Percentiles rank a stretch among this genome's conserved stretches.
phyloP scores from a whole-genome alignment of 306 rosid species.

The Lithocarpus polystachyus region DNA sequence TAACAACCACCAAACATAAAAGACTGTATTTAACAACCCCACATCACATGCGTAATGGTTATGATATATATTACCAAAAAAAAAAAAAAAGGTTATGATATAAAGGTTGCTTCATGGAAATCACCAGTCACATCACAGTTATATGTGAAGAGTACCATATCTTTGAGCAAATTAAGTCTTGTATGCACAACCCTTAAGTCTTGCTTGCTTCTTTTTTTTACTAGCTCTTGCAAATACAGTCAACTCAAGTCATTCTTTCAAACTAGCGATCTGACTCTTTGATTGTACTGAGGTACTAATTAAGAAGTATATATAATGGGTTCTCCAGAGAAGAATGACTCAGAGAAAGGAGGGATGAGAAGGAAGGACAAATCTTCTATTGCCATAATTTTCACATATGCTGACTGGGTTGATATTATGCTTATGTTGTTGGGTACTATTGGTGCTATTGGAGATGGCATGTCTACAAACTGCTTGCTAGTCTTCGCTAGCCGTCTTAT shows the following conservation, averaged over 20 bases:
- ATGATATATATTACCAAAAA: background rate
- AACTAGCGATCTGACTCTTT: conserved; percentile 1
- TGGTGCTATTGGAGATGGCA: conserved; percentile 94
- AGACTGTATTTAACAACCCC: conserved; percentile 39
- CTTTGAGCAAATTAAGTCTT: conserved; percentile 6
- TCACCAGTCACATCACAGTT: conserved; percentile 14
- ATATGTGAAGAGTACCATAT: conserved; percentile 4
- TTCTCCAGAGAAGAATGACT: conserved; percentile 27
- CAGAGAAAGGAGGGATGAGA: conserved; percentile 11
- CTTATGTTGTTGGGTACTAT: conserved; percentile 72
- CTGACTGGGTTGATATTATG: conserved; percentile 73
- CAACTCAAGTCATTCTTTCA: background rate
- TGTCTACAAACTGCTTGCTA: conserved; percentile 79
- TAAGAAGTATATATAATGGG: conserved; percentile 28
- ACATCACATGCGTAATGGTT: conserved; percentile 34
- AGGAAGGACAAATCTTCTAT: conserved; percentile 32
- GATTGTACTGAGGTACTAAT: background rate
- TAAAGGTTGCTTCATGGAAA: conserved; percentile 26
- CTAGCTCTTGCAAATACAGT: background rate
- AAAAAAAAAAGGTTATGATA: background rate
- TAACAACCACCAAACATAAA: conserved; percentile 28
- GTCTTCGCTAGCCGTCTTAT: conserved; percentile 80
- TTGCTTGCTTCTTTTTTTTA: background rate
- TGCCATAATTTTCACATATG: conserved; percentile 54
- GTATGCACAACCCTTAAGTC: background rate